A percentile compares a stretch with the other conserved stretches of the same genome.
Evolutionary conservation across 2,329 filamentous ascomycete species (phyloP).

Genomic region (Fusarium illudens): DNA sequence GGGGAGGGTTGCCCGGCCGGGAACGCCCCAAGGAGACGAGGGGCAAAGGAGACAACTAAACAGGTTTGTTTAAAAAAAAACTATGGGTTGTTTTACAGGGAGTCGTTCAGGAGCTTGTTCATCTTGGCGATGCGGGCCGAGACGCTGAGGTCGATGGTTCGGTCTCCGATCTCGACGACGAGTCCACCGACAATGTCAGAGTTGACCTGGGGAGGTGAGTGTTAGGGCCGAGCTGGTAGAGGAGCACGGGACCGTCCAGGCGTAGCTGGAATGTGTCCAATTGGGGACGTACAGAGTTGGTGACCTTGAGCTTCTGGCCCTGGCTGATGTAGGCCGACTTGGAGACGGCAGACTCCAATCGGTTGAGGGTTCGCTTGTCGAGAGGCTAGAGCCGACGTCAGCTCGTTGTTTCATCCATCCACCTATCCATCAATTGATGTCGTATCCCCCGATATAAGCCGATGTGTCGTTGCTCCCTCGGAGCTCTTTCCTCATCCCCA

Average conservation of each 20-base stretch:
- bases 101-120: conserved; percentile 98
- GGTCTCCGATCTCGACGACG: conserved; percentile 95
- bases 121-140: conserved; percentile 95
- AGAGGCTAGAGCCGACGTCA: conserved; percentile 67
- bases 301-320: conserved; percentile 98
- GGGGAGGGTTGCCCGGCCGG: not conserved
- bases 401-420: conserved; percentile 10
- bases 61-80: conserved; percentile 33
- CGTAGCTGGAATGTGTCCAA: not conserved
- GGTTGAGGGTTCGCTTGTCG: conserved; percentile 84
- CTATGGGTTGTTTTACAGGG: conserved; percentile 75
- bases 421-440: conserved; percentile 7
- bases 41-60: conserved; percentile 31
- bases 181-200: conserved; percentile 93
- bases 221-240: conserved; percentile 19
- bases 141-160: conserved; percentile 97
- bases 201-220: conserved; percentile 72
- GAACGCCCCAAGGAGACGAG: conserved; percentile 27
- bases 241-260: not conserved
- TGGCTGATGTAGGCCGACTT: conserved; percentile 89
- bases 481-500: not conserved
- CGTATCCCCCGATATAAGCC: not conserved
- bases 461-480: not conserved
- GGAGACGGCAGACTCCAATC: conserved; percentile 85
- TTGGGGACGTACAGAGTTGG: conserved; percentile 73